These are phyloP conservation scores for Knufia fluminis DNA, from an alignment of 2,329 filamentous ascomycete genomes.

Conservation along the genomic window DNA sequence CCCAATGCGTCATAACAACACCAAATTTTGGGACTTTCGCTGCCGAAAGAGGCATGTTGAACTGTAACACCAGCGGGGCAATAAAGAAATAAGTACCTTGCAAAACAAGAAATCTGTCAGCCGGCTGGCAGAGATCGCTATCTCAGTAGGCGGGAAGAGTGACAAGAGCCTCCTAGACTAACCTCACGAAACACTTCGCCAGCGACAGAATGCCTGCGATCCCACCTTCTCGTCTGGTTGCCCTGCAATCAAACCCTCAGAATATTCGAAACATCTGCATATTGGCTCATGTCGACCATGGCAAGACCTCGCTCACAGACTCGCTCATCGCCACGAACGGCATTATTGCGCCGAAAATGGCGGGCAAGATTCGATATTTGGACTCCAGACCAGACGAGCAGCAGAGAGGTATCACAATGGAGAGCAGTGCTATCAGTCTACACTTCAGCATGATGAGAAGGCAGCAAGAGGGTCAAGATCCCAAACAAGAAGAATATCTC, in stretches of 20 bases:
- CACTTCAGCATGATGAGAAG: constrained; percentile 87
- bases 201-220: constrained; percentile 69
- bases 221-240: constrained; percentile 77
- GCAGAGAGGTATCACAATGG: constrained; percentile 97
- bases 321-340: constrained; percentile 96
- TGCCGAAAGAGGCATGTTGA: neutral
- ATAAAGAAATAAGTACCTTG: no score
- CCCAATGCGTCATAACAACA: neutral
- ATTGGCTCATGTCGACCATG: constrained; percentile 92
- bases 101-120: neutral
- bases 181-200: neutral
- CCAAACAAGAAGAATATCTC: constrained; percentile 77
- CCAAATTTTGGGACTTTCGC: neutral
- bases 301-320: constrained; percentile 94
- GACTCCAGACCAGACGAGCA: constrained; percentile 96
- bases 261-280: constrained; percentile 97
- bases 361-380: constrained; percentile 94
- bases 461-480: constrained; percentile 45
- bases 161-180: neutral
- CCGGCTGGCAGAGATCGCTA: neutral
- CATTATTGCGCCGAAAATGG: constrained; percentile 95
- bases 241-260: constrained; percentile 76
- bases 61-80: no score
- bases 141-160: neutral
- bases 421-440: constrained; percentile 93